Evolutionary conservation across 345 rosid genomes (phyloP).

Genomic region (Salix exigua): DNA sequence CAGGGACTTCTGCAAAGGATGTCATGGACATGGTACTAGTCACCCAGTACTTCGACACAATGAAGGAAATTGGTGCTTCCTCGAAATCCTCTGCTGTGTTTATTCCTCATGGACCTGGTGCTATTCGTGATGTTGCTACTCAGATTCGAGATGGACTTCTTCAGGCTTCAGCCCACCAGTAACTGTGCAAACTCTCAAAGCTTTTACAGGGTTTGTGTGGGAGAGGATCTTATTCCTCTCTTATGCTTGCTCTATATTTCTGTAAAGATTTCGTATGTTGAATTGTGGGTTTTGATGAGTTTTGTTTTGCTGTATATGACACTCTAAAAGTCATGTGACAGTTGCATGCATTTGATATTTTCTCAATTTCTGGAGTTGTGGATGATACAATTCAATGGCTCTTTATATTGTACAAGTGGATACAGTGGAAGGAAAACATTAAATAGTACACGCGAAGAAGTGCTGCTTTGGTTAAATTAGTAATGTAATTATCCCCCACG

Average conservation of each 20-base stretch:
- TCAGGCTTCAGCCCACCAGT: conserved; percentile 8
- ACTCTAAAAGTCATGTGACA: no score
- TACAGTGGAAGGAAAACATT: no score
- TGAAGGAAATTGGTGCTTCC: conserved; percentile 10
- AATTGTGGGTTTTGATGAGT: neutral
- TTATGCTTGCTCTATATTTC: neutral
- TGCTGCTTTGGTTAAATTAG: no score
- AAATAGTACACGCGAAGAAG: no score
- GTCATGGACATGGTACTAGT: conserved; percentile 12
- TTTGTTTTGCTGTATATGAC: neutral
- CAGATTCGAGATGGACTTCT: conserved; percentile 14
- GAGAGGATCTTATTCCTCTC: neutral
- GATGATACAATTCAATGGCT: neutral
- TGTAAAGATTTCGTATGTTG: neutral
- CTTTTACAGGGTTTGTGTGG: neutral
- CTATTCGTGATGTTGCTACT: conserved; percentile 5
- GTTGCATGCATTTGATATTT: no score
- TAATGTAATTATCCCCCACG: no score
- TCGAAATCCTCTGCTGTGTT: conserved; percentile 5
- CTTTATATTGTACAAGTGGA: neutral
- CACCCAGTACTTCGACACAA: conserved; percentile 10
- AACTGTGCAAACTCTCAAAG: conserved; percentile 1
- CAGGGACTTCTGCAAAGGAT: conserved; percentile 10
- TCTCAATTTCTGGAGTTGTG: no score
- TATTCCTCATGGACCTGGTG: conserved; percentile 17